phyloP scores from a whole-genome alignment of 768 basidiomycete species.

The Pisolithus orientalis region DNA sequence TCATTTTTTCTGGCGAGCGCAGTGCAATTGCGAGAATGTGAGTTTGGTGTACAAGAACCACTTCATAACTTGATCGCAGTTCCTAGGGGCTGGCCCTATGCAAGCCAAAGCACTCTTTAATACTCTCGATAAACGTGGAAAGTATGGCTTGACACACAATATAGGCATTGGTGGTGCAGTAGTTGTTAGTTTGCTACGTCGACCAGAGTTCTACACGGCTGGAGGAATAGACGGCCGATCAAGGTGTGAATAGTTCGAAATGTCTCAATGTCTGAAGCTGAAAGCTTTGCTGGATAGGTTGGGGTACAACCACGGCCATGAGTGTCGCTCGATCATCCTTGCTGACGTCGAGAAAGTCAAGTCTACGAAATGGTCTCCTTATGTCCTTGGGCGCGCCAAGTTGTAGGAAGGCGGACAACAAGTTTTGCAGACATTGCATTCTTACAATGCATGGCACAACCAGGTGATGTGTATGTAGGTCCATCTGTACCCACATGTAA shows the following conservation, averaged over 20 bases:
- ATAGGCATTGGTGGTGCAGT: constrained; percentile 78
- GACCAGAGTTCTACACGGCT: constrained; percentile 69
- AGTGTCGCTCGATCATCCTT: constrained; percentile 55
- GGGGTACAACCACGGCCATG: constrained; percentile 76
- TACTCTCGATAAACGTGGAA: constrained; percentile 56
- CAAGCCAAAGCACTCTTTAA: constrained; percentile 70
- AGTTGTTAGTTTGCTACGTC: constrained; percentile 67
- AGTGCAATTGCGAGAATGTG: constrained; percentile 77
- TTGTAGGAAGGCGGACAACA: constrained; percentile 19
- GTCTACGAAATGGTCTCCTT: constrained; percentile 52
- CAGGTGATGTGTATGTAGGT: neutral
- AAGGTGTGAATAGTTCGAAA: constrained; percentile 36
- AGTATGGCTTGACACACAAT: constrained; percentile 79
- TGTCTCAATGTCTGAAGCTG: neutral
- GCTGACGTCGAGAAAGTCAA: constrained; percentile 73
- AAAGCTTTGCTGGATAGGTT: constrained; percentile 36
- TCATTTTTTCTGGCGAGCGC: constrained; percentile 2
- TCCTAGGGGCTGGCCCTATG: constrained; percentile 76
- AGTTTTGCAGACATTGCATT: neutral
- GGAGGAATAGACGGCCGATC: constrained; percentile 63
- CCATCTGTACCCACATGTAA: neutral
- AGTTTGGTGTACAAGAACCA: constrained; percentile 4
- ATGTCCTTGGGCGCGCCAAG: constrained; percentile 34
- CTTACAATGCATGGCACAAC: too few relatives aligned
- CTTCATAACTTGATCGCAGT: neutral